These are phyloP conservation scores for Alternaria dauci DNA, from an alignment of 2,329 filamentous ascomycete species.

Conservation along the genomic window DNA sequence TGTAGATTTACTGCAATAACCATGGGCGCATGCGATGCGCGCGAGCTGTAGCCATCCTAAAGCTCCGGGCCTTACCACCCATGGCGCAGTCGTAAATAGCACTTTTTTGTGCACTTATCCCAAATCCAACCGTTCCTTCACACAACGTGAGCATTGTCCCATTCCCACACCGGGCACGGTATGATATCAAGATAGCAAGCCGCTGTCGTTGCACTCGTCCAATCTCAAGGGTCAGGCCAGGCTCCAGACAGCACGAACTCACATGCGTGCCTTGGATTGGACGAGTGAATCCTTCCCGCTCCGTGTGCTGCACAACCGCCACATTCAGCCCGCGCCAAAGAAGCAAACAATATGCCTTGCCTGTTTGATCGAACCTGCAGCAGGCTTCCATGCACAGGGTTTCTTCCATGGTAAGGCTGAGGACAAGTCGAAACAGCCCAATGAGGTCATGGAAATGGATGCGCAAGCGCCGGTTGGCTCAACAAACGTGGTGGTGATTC, in stretches of 20 bases:
- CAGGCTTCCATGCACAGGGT: conserved; percentile 17
- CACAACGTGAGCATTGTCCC: conserved; percentile 3
- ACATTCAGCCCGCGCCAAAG: conserved; percentile 7
- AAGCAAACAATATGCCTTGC: conserved; percentile 9
- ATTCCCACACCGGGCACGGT: background rate
- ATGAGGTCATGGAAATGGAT: conserved; percentile 10
- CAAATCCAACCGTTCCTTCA: background rate
- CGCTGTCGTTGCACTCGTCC: conserved; percentile 3
- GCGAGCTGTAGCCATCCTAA: conserved; percentile 1
- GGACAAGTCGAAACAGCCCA: conserved; percentile 13
- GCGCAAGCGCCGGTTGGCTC: conserved; percentile 22
- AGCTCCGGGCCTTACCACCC: background rate
- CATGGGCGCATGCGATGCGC: background rate
- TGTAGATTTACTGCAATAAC: background rate
- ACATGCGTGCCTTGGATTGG: conserved; percentile 11
- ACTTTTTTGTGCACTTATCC: conserved; percentile 3
- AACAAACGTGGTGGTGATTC: conserved; percentile 6
- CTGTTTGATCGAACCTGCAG: conserved; percentile 10
- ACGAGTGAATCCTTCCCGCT: conserved; percentile 10
- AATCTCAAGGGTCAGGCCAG: conserved; percentile 1
- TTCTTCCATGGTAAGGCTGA: conserved; percentile 22
- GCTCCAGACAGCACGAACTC: background rate
- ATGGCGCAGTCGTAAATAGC: conserved; percentile 6
- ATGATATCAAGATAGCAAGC: conserved; percentile 8
- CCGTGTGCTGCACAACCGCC: conserved; percentile 5